These are phyloP conservation scores for Sugiyamaella valdiviana DNA, from an alignment of 805 yeast species.

Conservation along the genomic window DNA sequence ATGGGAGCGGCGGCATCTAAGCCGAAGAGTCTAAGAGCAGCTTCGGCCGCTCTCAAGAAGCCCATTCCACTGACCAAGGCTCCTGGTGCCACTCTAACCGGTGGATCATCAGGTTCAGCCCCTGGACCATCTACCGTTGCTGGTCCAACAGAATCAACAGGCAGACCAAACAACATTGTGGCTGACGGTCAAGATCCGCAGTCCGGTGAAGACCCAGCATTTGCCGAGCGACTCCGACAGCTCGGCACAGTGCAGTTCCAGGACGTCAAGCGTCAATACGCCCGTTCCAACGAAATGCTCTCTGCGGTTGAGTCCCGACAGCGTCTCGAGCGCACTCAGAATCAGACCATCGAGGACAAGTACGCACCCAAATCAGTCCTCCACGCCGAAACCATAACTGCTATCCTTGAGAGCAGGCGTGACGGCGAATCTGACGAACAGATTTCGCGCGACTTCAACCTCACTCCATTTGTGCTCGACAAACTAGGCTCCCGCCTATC, in stretches of 20 bases:
- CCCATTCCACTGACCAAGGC: conserved; percentile 2
- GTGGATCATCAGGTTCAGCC: background rate
- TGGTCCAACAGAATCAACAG: background rate
- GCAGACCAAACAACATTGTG: background rate
- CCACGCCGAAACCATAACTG: conserved; percentile 23
- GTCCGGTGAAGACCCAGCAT: conserved; percentile 7
- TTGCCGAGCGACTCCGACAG: conserved; percentile 19
- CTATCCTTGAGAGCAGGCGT: conserved; percentile 18
- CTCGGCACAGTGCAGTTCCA: conserved; percentile 21
- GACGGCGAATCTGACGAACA: conserved; percentile 20
- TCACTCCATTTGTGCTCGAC: conserved; percentile 14
- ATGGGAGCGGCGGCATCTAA: conserved; percentile 7
- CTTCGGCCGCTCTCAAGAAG: background rate
- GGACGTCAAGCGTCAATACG: conserved; percentile 4
- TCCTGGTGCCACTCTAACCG: background rate
- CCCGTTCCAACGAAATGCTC: conserved; percentile 16
- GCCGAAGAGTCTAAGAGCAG: background rate
- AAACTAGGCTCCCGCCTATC: conserved; percentile 10
- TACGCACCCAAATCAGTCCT: conserved; percentile 11
- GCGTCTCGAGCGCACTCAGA: conserved; percentile 7
- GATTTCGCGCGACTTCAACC: conserved; percentile 15
- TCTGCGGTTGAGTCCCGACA: conserved; percentile 22
- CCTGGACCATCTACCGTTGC: background rate
- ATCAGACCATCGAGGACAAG: conserved; percentile 6
- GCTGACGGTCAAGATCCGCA: conserved; percentile 36